Evolutionary conservation across 768 basidiomycete species (phyloP), one percentile per base, ranked within the genome.

Genomic region (Mycena haematopus): DNA sequence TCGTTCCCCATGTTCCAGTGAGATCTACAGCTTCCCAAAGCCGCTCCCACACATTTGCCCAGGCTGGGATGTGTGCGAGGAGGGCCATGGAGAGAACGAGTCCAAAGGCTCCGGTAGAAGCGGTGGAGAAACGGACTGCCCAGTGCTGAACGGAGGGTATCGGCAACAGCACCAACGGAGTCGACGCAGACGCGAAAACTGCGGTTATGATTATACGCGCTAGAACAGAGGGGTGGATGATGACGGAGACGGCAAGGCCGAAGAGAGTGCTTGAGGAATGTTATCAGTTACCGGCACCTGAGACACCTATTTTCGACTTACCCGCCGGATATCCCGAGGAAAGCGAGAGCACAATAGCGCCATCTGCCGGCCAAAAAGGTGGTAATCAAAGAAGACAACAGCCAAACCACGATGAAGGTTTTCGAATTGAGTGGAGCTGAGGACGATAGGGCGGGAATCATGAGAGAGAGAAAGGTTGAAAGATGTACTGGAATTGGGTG

Each of bases 1-100:
- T 68, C 0, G 81, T 79, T 0, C 86, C 87, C 88, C 88, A 90
- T 14, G 71, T 74, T 24, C 27, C 59, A 1, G 59, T 55, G n/a
- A 63, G 60, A 35, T 78, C 78, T 40, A 82, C 76, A 6, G 53
- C 54, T n/a, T 84, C 62, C 83, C 86, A 91, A 2, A 87, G 73
- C 14, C 88, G 80, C 59, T 85, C 83, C 86, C 86, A 90, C 11
- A 82, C 78, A 67, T 88, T 80, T 4, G 82, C 82, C 88, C 87
- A 90, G 14, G 82, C 75, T 21, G 77, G 71, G 0, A 82, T 79
- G 19, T 77, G 72, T 22, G 82, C 69, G 14, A 91, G 77, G 25
- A 89, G 71, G 2, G 88, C 79, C 36, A 88, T 83, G 17, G 84
- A 78, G 21, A 86, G 50, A 17, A 82, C 73, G 19, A 86, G 56